These are phyloP conservation scores for Chalaropsis thielavioides DNA, from an alignment of 2,329 filamentous ascomycete genomes.

Conservation along the genomic window DNA sequence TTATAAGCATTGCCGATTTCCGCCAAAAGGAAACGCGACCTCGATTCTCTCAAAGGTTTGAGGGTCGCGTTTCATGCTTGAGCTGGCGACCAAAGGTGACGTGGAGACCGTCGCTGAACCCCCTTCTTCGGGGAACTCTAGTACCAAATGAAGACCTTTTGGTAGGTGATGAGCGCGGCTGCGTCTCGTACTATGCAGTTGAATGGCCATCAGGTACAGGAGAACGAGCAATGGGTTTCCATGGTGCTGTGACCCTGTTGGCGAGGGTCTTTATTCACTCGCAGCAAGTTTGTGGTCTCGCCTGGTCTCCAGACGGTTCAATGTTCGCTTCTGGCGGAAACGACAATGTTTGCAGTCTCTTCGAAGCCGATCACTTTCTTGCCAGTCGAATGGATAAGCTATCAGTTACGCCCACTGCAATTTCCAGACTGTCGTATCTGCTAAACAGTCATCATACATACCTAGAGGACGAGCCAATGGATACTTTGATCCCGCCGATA, in stretches of 20 bases:
- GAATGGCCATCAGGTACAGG: constrained; percentile 65
- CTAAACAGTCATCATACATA: constrained; percentile 1
- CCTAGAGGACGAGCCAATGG: constrained; percentile 6
- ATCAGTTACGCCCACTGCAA: not conserved
- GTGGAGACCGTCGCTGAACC: constrained; percentile 37
- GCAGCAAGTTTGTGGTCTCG: constrained; percentile 86
- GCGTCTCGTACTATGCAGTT: constrained; percentile 74
- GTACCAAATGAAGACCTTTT: constrained; percentile 69
- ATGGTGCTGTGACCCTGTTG: constrained; percentile 62
- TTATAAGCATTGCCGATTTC: constrained; percentile 45
- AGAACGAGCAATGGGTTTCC: constrained; percentile 52
- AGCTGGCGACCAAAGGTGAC: constrained; percentile 58
- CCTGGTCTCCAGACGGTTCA: constrained; percentile 64
- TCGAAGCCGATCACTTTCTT: constrained; percentile 50
- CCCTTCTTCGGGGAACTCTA: constrained; percentile 30
- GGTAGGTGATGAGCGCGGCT: constrained; percentile 70
- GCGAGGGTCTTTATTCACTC: constrained; percentile 64
- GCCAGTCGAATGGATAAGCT: constrained; percentile 11
- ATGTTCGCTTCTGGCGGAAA: constrained; percentile 82
- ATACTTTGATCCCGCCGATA: constrained; percentile 7
- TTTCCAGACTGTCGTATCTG: constrained; percentile 1
- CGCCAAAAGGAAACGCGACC: constrained; percentile 43
- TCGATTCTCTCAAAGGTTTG: constrained; percentile 47
- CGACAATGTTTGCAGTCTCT: constrained; percentile 77
- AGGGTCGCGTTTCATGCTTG: constrained; percentile 62